Base-by-base conservation (phyloP, 129 eudicot genomes). In the Centella asiatica region DNA sequence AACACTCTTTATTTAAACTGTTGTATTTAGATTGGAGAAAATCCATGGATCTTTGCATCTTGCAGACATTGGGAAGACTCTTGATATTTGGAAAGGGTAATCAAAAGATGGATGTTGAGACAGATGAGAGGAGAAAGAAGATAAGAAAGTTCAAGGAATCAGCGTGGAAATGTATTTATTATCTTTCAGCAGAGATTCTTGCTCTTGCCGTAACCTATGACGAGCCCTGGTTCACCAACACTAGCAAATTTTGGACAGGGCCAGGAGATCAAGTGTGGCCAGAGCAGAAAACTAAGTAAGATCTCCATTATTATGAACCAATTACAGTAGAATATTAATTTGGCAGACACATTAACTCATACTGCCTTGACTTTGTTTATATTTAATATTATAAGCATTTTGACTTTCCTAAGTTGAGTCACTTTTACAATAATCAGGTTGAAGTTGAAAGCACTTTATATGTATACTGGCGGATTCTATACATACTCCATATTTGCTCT, bases 201-300 rank as follows among this genome's bases (percentile, higher is more conserved):
- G 89, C 95, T 33, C 74, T 86, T 65, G 72, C 78, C 36, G 95
- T 90, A 40, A 78, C 95, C 19, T 86, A 83, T 62, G 70, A 81
- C 17, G 95, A 90, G 69, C 97, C 97, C n/a, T 90, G 95, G 95
- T 86, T 87, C 75, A 90, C 74, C 13, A 74, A 81, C 59, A 86
- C 97, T 22, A 75, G 62, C 74, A 78, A 62, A 62, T 90, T 86
- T 66, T 90, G 94, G 95, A 66, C 84, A 32, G 97, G 95, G 58
- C 95, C 97, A 29, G 95, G 83, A 34, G 65, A 90, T 74, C 93
- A 90, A 69, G 78, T 70, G 60, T 90, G 97, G 97, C 97, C 97
- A 46, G 89, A 90, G 63, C 87, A 78, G 55, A 78, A 76, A 73
- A 74, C 69, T 45, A 86, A 86, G 97, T 90, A 81, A 65, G 86